phyloP scores from a whole-genome alignment of 768 basidiomycete species.

The Candolleomyces aberdarensis region DNA sequence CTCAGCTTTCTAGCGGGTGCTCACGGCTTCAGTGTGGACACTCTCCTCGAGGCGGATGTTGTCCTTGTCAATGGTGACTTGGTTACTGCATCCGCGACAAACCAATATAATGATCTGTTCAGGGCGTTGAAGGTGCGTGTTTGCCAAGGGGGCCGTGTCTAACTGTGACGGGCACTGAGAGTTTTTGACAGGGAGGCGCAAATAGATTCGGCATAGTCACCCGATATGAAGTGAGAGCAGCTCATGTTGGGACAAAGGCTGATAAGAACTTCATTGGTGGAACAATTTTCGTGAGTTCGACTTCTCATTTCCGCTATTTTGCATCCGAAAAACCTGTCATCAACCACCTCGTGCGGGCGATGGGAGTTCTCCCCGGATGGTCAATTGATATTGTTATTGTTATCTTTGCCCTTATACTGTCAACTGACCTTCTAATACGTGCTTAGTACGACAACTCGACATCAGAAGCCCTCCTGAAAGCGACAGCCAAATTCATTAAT shows the following conservation, averaged over 20 bases:
- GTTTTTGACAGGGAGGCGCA: slow-evolving; percentile 27
- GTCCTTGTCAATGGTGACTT: slow-evolving; percentile 37
- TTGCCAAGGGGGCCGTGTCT: neutral
- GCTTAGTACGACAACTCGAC: slow-evolving; percentile 35
- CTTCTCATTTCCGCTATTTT: neutral
- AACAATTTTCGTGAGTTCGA: slow-evolving; percentile 27
- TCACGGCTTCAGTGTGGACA: slow-evolving; percentile 37
- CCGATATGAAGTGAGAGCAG: slow-evolving; percentile 34
- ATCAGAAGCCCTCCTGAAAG: slow-evolving; percentile 32
- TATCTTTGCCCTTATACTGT: neutral
- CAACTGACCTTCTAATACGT: neutral
- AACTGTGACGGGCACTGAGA: neutral
- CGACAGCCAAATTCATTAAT: slow-evolving; percentile 32
- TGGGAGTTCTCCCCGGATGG: neutral
- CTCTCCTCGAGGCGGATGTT: slow-evolving; percentile 35
- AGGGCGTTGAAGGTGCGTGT: slow-evolving; percentile 31
- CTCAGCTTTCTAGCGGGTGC: slow-evolving; percentile 35
- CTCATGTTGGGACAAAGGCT: slow-evolving; percentile 34
- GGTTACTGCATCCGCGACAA: slow-evolving; percentile 37
- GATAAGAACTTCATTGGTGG: slow-evolving; percentile 39
- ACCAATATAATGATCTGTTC: slow-evolving; percentile 40
- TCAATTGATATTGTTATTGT: neutral
- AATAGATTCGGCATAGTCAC: slow-evolving; percentile 47
- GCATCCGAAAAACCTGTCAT: neutral
- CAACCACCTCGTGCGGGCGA: neutral